Conservation (phyloP, 805 yeast genomes). For the Kluyveromyces lactis region DNA sequence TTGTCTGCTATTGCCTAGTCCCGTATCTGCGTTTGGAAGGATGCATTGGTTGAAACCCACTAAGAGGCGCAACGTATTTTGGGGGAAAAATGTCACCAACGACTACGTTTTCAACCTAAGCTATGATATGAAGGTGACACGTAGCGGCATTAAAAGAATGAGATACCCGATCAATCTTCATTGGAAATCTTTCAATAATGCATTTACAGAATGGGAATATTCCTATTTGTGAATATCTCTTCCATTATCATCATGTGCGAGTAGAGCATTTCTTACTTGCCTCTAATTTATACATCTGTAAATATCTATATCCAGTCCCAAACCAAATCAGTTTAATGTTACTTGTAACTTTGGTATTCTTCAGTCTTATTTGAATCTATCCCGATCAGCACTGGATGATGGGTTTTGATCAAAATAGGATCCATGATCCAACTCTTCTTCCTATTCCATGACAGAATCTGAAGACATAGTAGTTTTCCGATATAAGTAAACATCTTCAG, state of each 20-base stretch:
- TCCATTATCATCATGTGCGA: too few relatives aligned
- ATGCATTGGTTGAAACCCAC: constrained; percentile 27
- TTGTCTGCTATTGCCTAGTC: constrained; percentile 20
- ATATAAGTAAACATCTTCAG: constrained; percentile 35
- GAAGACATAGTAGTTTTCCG: constrained; percentile 35
- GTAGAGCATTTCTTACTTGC: too few relatives aligned
- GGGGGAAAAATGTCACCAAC: constrained; percentile 19
- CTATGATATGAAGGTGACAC: constrained; percentile 13
- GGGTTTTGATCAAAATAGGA: background rate
- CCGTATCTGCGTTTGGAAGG: constrained; percentile 26
- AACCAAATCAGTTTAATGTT: too few relatives aligned
- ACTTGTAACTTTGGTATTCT: too few relatives aligned
- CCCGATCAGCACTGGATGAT: background rate
- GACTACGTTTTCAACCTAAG: constrained; percentile 17
- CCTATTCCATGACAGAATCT: constrained; percentile 25
- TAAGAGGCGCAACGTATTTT: constrained; percentile 17
- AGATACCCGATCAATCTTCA: constrained; percentile 21
- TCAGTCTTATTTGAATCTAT: too few relatives aligned
- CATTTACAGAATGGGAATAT: constrained; percentile 25
- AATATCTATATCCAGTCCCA: background rate
- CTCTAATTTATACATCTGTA: constrained; percentile 1
- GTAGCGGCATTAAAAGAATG: constrained; percentile 23
- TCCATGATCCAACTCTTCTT: constrained; percentile 1
- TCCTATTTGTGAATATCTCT: background rate
- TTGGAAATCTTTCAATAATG: constrained; percentile 17